Base-by-base conservation (phyloP, 2,329 filamentous ascomycete species). In the Aspergillus thermomutatus region DNA sequence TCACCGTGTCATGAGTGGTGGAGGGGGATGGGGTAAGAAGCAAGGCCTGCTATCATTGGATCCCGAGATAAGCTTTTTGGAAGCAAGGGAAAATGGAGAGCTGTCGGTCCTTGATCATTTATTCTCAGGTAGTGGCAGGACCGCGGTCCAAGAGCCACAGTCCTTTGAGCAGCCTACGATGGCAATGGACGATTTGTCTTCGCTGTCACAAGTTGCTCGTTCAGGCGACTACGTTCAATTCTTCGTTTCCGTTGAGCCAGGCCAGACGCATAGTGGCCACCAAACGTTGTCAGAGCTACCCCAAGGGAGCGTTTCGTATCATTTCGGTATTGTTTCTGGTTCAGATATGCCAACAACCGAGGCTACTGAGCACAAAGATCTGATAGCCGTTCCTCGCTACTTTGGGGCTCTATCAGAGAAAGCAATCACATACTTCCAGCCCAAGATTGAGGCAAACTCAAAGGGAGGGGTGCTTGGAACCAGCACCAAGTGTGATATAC, bases 1-100 rank as follows among this genome's bases (percentile, higher is more conserved):
- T 43, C 73, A 77, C 57, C 74, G 72, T 49, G 73, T 77, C 26
- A 70, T 77, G 66, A 77, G 75, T 34, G 75, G 75, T 17, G 75
- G 75, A 37, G 75, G 75, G 43, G 75, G 75, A 57, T 77, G 75
- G 75, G 75, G 75, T n/a, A 77, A 77, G 61, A 77, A 77, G 59
- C 73, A 75, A 53, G 75, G 75, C 2, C 68, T 77, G 9, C 66
- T 77, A 21, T 77, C 75, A 1, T 57, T 77, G 4, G 75, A 77
- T 56, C 75, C 74, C 9, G 75, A 77, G 55, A 66, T 67, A 41
- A 66, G 64, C 47, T 74, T 75, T 47, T 40, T 58, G 2, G 64
- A 61, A 34, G 56, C 61, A 51, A 23, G 50, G 28, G 56, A 56
- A 10, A 53, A 43, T n/a, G 50, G 60, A 7, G 55, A 58, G 9